A percentile compares a stretch with the other conserved stretches of the same genome.
Evolutionary conservation across 2,329 filamentous ascomycete genomes (phyloP).

Genomic region (Cytospora chrysosperma): DNA sequence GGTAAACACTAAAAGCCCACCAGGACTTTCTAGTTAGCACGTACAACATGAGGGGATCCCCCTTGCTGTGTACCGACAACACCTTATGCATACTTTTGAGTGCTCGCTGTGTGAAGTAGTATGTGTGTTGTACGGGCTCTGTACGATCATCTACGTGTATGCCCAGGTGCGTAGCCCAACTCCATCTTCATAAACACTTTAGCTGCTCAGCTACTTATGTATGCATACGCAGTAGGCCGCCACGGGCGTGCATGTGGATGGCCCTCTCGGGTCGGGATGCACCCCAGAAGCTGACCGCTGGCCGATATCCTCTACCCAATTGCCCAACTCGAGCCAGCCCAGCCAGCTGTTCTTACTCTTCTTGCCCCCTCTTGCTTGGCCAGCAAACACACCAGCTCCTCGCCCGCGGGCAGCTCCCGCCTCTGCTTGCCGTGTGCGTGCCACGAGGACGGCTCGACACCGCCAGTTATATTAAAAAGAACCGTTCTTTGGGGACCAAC

Average conservation of each 20-base stretch:
- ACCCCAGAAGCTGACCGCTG: neutral
- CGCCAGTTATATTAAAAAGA: neutral
- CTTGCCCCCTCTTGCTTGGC: neutral
- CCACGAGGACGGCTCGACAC: neutral
- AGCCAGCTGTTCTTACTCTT: neutral
- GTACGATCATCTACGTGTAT: too few species aligned
- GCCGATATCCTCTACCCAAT: neutral
- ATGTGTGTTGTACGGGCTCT: too few species aligned
- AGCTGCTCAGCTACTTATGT: too few species aligned
- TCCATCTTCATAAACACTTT: too few species aligned
- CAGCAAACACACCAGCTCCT: too few species aligned
- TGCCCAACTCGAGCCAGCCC: too few species aligned
- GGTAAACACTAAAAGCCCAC: too few species aligned
- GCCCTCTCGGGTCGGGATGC: neutral
- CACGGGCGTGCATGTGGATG: neutral
- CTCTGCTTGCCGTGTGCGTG: neutral
- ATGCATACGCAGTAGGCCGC: too few species aligned
- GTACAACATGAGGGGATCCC: neutral
- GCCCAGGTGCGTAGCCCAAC: neutral
- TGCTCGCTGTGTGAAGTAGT: too few species aligned
- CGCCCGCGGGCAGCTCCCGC: neutral
- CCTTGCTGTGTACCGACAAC: too few species aligned
- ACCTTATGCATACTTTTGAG: too few species aligned
- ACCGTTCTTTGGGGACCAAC: neutral
- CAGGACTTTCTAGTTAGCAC: too few species aligned